These are phyloP conservation scores for Pelomyxa schiedti DNA, from an alignment of 78 protist genomes.

Conservation along the genomic window DNA sequence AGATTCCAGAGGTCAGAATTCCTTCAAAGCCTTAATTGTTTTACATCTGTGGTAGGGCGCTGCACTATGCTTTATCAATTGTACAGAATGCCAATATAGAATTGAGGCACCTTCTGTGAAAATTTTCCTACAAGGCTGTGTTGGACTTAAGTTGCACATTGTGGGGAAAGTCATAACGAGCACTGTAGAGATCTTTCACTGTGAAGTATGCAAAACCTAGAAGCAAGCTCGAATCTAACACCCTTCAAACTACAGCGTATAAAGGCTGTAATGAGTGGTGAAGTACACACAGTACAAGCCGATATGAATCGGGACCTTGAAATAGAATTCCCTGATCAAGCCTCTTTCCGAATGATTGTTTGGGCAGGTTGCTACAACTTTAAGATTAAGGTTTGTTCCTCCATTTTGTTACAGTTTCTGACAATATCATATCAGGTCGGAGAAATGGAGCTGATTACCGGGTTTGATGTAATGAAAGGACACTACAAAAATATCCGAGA, in stretches of 20 bases:
- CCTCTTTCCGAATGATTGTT: neutral
- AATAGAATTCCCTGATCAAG: neutral
- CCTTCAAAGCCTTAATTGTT: neutral
- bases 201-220: neutral
- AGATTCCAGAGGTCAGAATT: neutral
- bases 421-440: neutral
- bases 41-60: neutral
- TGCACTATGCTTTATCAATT: neutral
- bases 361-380: neutral
- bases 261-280: neutral
- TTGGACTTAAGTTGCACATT: neutral
- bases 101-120: neutral
- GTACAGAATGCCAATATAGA: neutral
- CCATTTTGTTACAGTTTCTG: neutral
- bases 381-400: neutral
- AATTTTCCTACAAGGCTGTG: neutral
- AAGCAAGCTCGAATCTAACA: neutral
- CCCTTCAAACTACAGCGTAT: too few relatives aligned
- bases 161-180: neutral
- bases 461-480: neutral
- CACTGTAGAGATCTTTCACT: neutral
- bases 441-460: neutral
- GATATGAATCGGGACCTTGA: neutral
- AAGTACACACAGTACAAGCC: neutral
- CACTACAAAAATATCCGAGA: neutral